Conservation (phyloP, 257 asterid genomes). For the Forsythia suspensa region DNA sequence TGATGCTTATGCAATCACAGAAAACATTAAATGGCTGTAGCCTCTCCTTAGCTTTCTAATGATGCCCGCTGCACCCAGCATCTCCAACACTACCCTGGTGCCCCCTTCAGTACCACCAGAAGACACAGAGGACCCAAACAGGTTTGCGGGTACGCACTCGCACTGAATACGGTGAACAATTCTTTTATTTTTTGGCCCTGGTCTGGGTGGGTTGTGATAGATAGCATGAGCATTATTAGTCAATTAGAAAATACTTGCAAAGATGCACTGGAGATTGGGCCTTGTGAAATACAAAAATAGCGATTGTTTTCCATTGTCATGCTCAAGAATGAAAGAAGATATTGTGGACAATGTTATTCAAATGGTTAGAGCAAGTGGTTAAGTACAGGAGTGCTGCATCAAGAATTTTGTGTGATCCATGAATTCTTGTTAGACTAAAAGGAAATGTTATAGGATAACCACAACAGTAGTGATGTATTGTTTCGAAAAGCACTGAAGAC, state of each 20-base stretch:
- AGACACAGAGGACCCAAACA: background rate
- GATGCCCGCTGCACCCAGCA: no score
- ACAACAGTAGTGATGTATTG: background rate
- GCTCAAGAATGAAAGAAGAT: background rate
- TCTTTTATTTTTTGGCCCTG: background rate
- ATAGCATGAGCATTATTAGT: background rate
- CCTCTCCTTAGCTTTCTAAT: no score
- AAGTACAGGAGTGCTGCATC: background rate
- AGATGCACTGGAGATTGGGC: background rate
- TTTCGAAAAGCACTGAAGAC: background rate
- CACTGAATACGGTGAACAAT: background rate
- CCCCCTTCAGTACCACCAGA: background rate
- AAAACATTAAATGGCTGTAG: background rate
- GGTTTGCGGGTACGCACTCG: no score
- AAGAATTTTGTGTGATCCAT: background rate
- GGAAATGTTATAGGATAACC: background rate
- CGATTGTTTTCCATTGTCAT: background rate
- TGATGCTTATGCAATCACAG: background rate
- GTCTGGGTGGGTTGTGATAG: background rate
- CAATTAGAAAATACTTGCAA: background rate
- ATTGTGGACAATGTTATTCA: background rate
- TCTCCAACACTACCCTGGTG: no score
- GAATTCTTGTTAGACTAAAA: background rate
- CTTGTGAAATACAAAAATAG: background rate
- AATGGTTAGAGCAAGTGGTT: background rate